Evolutionary conservation across 768 basidiomycete genomes (phyloP), one percentile per base, ranked within the genome.

Genomic region (Basidioascus undulatus): DNA sequence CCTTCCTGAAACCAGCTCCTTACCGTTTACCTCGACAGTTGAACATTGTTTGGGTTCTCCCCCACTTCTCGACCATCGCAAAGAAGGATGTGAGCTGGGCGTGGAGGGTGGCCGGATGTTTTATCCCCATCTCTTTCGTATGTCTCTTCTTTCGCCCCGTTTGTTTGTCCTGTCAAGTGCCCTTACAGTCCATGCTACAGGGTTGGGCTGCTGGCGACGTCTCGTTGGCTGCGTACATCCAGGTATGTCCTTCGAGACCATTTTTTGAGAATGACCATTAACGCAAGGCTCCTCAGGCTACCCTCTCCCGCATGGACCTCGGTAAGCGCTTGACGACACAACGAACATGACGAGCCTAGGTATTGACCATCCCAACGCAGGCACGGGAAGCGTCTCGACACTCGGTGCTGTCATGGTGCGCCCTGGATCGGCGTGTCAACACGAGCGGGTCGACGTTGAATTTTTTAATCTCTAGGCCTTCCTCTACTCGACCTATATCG

Each of bases 171-270:
- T 38, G 11, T 16, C 19, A 12, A 24, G 19, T 24, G 12, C 15
- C 37, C 26, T 38, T 24, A 42, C 26, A 39, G 32, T 6, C 40
- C 37, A 43, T 45, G n/a, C n/a, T n/a, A n/a, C n/a, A n/a, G n/a
- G n/a, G 54, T 30, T 56, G 55, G 55, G 53, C 54, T 10, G 52
- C 55, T 9, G 55, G 55, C 0, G 55, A 56, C 35, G 54, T 55
- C 42, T 53, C 52, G 1, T 45, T 55, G 25, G 55, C 55, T 19
- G 55, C 55, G 8, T 56, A 51, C 50, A 55, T 56, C 42, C 54
- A 56, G n/a, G n/a, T n/a, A n/a, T n/a, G n/a, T n/a, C n/a, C n/a
- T n/a, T n/a, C n/a, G n/a, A n/a, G n/a, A n/a, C n/a, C n/a, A n/a
- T n/a, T n/a, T n/a, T n/a, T n/a, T n/a, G n/a, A n/a, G n/a, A n/a